phyloP scores from a whole-genome alignment of 148 eudicot species.

The Rhododendron simsii region DNA sequence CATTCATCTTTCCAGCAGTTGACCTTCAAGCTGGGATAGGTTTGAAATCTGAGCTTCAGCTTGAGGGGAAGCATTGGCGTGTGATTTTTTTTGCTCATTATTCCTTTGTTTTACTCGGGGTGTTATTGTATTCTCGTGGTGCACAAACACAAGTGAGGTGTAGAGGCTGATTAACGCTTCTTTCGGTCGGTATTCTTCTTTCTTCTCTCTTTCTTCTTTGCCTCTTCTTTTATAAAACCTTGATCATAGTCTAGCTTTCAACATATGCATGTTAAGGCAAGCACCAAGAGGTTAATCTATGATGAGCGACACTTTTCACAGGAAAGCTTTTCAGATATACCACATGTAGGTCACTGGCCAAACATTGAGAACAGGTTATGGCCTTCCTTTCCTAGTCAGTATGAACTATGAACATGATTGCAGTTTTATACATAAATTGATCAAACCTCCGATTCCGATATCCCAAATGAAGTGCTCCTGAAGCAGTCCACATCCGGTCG shows the following conservation, averaged over 20 bases:
- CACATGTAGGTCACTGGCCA: neutral
- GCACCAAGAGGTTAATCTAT: neutral
- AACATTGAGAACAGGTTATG: neutral
- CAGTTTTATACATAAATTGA: neutral
- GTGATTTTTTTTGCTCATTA: neutral
- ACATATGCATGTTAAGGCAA: neutral
- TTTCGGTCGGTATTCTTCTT: neutral
- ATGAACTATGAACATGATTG: neutral
- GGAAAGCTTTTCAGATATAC: conserved; percentile 1
- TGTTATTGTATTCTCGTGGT: neutral
- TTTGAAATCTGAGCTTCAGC: neutral
- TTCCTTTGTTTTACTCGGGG: neutral
- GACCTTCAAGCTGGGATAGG: neutral
- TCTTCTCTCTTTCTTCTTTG: neutral
- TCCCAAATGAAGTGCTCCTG: conserved; percentile 88
- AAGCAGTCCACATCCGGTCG: conserved; percentile 97
- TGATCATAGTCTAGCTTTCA: neutral
- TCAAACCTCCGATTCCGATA: conserved; percentile 64
- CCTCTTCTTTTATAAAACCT: neutral
- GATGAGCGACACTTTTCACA: neutral
- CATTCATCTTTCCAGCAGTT: neutral
- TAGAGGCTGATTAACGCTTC: neutral
- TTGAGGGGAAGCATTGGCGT: neutral
- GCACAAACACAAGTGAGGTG: neutral
- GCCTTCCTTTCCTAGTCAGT: neutral